A percentile compares a stretch with the other conserved stretches of the same genome.
Evolutionary conservation across 192 early-diverging fungal genomes (phyloP).

Genomic region (Umbelopsis sp.): DNA sequence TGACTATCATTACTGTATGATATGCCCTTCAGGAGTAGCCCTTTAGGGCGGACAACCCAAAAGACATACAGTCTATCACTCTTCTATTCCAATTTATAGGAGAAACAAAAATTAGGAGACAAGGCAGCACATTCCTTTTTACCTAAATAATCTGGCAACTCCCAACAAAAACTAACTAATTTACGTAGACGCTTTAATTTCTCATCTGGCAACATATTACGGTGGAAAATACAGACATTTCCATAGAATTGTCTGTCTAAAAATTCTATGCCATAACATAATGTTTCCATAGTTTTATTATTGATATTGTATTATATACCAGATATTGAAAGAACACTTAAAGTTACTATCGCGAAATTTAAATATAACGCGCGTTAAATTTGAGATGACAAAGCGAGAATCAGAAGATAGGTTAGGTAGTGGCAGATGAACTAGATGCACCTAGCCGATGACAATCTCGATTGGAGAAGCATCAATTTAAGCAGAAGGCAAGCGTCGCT

Average conservation of each 20-base stretch:
- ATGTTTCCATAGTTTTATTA: conserved; percentile 3
- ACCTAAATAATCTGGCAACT: too few relatives aligned
- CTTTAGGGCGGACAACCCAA: too few relatives aligned
- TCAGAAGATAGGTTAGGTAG: neutral
- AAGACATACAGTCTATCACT: too few relatives aligned
- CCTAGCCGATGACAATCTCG: neutral
- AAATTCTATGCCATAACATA: neutral
- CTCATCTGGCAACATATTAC: too few relatives aligned
- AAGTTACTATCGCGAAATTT: neutral
- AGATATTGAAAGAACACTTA: neutral
- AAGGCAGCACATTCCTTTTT: too few relatives aligned
- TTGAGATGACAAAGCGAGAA: neutral
- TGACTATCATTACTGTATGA: too few relatives aligned
- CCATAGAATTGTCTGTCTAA: neutral
- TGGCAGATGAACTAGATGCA: neutral
- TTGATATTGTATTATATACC: neutral
- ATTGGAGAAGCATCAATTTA: neutral
- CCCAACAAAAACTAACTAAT: too few relatives aligned
- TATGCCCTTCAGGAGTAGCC: too few relatives aligned
- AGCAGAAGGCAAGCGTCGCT: neutral
- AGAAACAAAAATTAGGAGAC: too few relatives aligned
- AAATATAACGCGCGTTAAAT: neutral
- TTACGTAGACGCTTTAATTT: too few relatives aligned
- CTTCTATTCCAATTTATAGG: too few relatives aligned
- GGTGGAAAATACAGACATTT: neutral